These are phyloP conservation scores for Cyclotella cryptica DNA, from an alignment of 108 stramenopile species.

Conservation along the genomic window DNA sequence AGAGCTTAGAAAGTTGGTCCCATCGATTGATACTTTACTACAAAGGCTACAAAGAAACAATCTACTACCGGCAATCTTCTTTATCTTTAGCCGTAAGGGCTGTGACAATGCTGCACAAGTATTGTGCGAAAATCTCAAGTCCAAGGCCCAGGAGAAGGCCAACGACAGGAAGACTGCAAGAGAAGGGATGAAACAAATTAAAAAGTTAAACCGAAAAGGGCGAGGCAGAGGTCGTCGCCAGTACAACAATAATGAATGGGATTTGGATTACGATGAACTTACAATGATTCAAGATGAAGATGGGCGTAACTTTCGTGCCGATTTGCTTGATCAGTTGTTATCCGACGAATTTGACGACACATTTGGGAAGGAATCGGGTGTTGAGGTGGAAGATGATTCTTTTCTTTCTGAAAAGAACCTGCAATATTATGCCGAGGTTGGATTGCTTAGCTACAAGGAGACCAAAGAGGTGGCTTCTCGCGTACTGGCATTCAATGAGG, in stretches of 20 bases:
- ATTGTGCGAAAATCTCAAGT: slow-evolving; percentile 57
- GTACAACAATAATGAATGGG: slow-evolving; percentile 35
- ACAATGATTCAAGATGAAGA: slow-evolving; percentile 57
- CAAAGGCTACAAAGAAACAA: slow-evolving; percentile 68
- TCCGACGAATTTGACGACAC: slow-evolving; percentile 49
- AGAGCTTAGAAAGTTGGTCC: slow-evolving; percentile 78
- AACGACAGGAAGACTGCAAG: slow-evolving; percentile 28
- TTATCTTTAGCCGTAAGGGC: slow-evolving; percentile 91
- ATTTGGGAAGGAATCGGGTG: slow-evolving; percentile 1
- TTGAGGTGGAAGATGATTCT: slow-evolving; percentile 46
- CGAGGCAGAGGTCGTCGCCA: slow-evolving; percentile 45
- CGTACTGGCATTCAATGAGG: slow-evolving; percentile 75
- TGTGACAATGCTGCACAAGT: slow-evolving; percentile 87
- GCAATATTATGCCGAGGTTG: slow-evolving; percentile 66
- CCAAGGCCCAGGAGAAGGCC: slow-evolving; percentile 29
- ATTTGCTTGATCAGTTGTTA: slow-evolving; percentile 51
- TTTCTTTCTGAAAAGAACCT: slow-evolving; percentile 66
- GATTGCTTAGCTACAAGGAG: slow-evolving; percentile 73
- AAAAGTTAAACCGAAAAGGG: slow-evolving; percentile 25
- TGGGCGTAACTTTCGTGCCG: slow-evolving; percentile 72
- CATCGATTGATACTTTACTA: slow-evolving; percentile 69
- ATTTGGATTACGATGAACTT: slow-evolving; percentile 38
- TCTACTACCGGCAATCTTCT: slow-evolving; percentile 92
- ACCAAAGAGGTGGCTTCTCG: slow-evolving; percentile 65
- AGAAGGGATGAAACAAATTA: slow-evolving; percentile 25